Evolutionary conservation across 345 rosid species (phyloP).

Genomic region (Pistacia atlantica): DNA sequence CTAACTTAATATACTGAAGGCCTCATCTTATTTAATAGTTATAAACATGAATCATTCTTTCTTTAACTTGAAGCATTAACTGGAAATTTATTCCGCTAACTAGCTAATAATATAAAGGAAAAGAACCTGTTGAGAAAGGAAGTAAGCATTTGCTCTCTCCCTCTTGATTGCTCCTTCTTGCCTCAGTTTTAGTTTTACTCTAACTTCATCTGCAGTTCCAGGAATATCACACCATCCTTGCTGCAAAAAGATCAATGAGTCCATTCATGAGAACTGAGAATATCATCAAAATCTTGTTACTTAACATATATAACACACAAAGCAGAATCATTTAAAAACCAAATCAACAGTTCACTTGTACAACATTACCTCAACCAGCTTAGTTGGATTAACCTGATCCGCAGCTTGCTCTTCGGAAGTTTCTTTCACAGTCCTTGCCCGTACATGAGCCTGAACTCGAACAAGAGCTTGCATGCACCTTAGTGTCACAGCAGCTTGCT

Average conservation of each 20-base stretch:
- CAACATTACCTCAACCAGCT: conserved; percentile 70
- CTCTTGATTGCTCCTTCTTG: conserved; percentile 88
- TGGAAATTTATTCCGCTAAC: neutral
- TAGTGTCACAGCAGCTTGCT: conserved; percentile 89
- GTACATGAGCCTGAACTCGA: conserved; percentile 75
- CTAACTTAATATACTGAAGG: neutral
- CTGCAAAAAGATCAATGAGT: conserved; percentile 32
- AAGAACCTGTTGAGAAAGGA: conserved; percentile 64
- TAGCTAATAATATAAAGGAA: neutral
- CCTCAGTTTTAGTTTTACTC: conserved; percentile 65
- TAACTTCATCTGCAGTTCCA: conserved; percentile 64
- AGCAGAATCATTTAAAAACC: neutral
- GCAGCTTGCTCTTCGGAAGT: conserved; percentile 44
- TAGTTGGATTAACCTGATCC: conserved; percentile 45
- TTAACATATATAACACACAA: neutral
- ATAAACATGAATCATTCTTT: neutral
- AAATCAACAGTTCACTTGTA: neutral
- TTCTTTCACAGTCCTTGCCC: conserved; percentile 48
- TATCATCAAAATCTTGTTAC: neutral
- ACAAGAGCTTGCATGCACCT: conserved; percentile 99
- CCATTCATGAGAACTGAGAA: neutral
- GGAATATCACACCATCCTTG: conserved; percentile 74
- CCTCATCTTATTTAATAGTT: neutral
- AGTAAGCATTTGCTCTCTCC: conserved; percentile 84
- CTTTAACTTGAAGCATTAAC: neutral